A percentile compares a stretch with the other conserved stretches of the same genome.
Conservation (phyloP, 768 basidiomycete genomes). For the Termitomyces sp. region DNA sequence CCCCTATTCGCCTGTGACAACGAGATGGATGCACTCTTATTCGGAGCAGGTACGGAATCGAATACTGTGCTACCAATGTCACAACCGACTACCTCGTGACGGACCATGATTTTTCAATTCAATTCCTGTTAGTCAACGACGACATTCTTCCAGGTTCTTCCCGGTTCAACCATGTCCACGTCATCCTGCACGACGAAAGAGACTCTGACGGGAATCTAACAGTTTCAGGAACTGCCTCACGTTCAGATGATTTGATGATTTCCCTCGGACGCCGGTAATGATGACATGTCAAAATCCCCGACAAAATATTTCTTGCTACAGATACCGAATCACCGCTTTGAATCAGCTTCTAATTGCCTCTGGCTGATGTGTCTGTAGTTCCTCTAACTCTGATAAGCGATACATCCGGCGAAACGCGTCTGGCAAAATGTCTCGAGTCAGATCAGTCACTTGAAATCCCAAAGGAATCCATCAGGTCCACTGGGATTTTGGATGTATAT, state of each 20-base stretch:
- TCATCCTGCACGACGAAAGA: background rate
- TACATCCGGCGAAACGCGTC: background rate
- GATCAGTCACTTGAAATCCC: background rate
- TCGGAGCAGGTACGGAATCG: background rate
- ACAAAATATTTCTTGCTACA: background rate
- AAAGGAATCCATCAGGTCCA: background rate
- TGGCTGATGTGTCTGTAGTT: background rate
- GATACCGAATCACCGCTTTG: background rate
- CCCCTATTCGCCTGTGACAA: background rate
- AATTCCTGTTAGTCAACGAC: background rate
- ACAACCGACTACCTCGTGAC: background rate
- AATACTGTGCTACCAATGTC: background rate
- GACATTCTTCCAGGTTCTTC: background rate
- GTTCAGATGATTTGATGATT: background rate
- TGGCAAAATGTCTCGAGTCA: background rate
- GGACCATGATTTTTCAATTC: background rate
- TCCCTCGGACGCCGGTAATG: background rate
- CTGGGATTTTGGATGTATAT: background rate
- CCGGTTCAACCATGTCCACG: background rate
- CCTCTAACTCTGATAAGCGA: background rate
- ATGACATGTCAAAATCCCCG: background rate
- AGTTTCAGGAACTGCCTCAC: background rate
- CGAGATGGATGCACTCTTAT: background rate
- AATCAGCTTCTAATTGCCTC: background rate
- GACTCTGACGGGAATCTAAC: background rate